Evolutionary conservation across 2,329 filamentous ascomycete genomes (phyloP).

Genomic region (Plectosphaerella sp.): DNA sequence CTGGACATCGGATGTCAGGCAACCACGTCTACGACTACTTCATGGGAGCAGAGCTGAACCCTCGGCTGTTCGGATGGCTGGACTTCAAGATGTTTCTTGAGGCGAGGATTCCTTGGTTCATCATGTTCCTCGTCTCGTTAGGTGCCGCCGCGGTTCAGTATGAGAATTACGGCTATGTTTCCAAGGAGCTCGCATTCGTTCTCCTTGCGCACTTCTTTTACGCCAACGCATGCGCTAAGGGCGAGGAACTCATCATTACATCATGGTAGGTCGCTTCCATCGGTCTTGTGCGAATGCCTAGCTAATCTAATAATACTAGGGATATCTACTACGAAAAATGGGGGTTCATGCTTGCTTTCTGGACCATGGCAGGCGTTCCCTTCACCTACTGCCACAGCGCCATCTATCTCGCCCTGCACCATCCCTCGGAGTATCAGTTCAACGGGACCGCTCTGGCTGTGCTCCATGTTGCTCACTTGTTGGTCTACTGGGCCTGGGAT

Average conservation of each 20-base stretch:
- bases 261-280: no score
- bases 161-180: conserved; percentile 80
- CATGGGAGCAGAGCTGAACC: conserved; percentile 88
- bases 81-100: conserved; percentile 98
- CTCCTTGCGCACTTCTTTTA: conserved; percentile 89
- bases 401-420: conserved; percentile 80
- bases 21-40: conserved; percentile 86
- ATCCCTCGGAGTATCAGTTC: conserved; percentile 73
- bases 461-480: conserved; percentile 69
- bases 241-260: conserved; percentile 83
- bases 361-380: conserved; percentile 89
- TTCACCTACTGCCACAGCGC: conserved; percentile 92
- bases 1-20: conserved; percentile 89
- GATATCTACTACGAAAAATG: conserved; percentile 93
- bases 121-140: conserved; percentile 73
- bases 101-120: conserved; percentile 88
- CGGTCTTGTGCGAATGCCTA: no score
- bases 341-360: conserved; percentile 97
- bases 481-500: conserved; percentile 89
- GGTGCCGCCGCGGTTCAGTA: conserved; percentile 78
- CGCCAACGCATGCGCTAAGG: conserved; percentile 87
- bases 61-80: conserved; percentile 76
- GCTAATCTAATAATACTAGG: conserved; percentile 49
- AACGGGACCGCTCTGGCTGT: conserved; percentile 61
- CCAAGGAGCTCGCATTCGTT: conserved; percentile 75